A percentile compares a stretch with the other conserved stretches of the same genome.
phyloP scores from a whole-genome alignment of 345 rosid genomes.

The Populus ilicifolia region DNA sequence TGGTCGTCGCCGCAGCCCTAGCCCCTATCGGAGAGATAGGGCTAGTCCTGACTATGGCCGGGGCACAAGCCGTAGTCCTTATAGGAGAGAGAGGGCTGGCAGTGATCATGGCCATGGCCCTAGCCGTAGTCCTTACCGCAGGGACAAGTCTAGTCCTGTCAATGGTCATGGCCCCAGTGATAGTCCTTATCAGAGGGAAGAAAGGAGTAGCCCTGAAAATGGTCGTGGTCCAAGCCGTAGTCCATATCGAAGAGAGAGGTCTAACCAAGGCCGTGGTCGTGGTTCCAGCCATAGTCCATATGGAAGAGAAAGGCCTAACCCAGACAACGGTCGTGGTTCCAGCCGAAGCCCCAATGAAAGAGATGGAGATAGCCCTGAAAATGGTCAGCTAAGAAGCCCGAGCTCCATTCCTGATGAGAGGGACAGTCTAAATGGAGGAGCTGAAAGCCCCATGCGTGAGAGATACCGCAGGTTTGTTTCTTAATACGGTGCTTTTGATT shows the following conservation, averaged over 20 bases:
- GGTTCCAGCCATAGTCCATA: conserved; percentile 36
- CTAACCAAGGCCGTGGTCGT: conserved; percentile 29
- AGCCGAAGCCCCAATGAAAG: conserved; percentile 44
- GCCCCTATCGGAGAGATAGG: conserved; percentile 55
- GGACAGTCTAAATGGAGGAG: conserved; percentile 40
- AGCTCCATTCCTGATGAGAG: conserved; percentile 19
- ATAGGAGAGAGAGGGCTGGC: conserved; percentile 36
- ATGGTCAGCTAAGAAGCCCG: conserved; percentile 25
- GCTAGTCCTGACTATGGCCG: conserved; percentile 57
- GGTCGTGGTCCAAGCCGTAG: conserved; percentile 30
- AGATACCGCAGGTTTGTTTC: conserved; percentile 39
- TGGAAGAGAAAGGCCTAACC: conserved; percentile 32
- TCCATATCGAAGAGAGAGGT: conserved; percentile 37
- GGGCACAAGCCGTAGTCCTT: conserved; percentile 41
- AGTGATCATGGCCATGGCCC: conserved; percentile 39
- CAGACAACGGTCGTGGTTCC: conserved; percentile 39
- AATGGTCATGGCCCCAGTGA: conserved; percentile 41
- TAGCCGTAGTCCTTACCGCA: conserved; percentile 56
- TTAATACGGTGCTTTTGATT: background rate
- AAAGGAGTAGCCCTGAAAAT: conserved; percentile 21
- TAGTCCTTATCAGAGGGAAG: conserved; percentile 49
- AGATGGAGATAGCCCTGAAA: conserved; percentile 43
- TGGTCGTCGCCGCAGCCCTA: conserved; percentile 60
- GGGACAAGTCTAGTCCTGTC: conserved; percentile 49
- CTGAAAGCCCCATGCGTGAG: conserved; percentile 52